Percentiles rank a stretch among this genome's conserved stretches.
Conservation (phyloP, 2,329 filamentous ascomycete species). For the Neurospora sp. region DNA sequence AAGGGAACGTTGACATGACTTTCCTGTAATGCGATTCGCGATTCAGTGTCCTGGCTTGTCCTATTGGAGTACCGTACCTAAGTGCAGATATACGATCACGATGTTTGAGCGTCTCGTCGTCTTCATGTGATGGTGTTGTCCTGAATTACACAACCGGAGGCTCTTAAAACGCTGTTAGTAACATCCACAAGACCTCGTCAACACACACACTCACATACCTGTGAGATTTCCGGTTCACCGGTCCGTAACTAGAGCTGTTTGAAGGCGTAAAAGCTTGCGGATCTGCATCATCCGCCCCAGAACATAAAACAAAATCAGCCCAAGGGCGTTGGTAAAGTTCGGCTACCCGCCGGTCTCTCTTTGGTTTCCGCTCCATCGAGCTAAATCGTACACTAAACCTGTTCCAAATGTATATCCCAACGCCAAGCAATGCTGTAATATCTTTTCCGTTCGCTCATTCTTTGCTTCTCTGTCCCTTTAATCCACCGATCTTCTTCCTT, state of each 20-base stretch:
- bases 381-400: neutral
- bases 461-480: neutral
- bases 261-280: too few relatives aligned
- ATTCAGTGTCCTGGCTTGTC: neutral
- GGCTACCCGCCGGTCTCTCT: neutral
- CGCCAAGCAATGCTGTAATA: neutral
- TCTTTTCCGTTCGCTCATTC: neutral
- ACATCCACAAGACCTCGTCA: neutral
- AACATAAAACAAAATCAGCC: too few relatives aligned
- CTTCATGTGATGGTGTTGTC: neutral
- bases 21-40: neutral
- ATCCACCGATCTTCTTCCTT: neutral
- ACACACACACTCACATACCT: neutral
- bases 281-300: too few relatives aligned
- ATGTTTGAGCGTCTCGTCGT: neutral
- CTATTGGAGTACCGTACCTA: neutral
- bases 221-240: neutral
- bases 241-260: neutral
- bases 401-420: neutral
- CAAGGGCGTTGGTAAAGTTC: neutral
- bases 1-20: neutral
- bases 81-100: neutral
- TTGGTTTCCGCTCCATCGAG: neutral
- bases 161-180: neutral
- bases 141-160: neutral